Evolutionary conservation across 768 basidiomycete genomes (phyloP), one percentile per base, ranked within the genome.

Genomic region (Krasilnikovozyma curviuscula): DNA sequence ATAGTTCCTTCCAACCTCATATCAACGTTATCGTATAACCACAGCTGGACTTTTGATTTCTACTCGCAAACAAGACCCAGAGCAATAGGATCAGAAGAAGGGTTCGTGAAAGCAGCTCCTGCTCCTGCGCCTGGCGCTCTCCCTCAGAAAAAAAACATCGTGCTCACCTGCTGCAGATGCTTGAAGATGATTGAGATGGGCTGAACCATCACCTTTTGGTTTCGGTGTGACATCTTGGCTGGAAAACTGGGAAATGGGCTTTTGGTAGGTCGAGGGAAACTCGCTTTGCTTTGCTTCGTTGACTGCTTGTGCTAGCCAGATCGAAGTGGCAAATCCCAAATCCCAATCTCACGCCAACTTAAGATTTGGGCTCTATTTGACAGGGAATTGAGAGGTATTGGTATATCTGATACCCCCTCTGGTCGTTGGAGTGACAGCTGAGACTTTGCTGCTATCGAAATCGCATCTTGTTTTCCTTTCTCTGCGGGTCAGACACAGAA

Each of bases 151-250:
- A 4, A 46, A n/a, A 41, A 41, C 23, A 23, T 7, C 12, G 35
- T 7, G 16, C 63, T 41, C 40, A 79, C 84, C 68, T 82, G 78
- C 63, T 91, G 88, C 27, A 93, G 72, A 68, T 91, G 84, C 78
- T 91, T 89, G 74, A 93, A 93, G 67, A 93, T 93, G 54, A 91
- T 82, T 70, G 91, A 91, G 78, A 93, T 93, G 77, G 88, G 88
- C 68, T 95, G 91, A 53, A 95, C 91, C 85, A 95, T 86, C 73
- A 95, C 89, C 63, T 86, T 82, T 63, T 86, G 81, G 63, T 85
- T 83, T 61, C 86, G 81, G 59, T 76, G 77, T 29, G 83, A 85
- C 88, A 95, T 95, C 64, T 60, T 77, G 68, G 31, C 34, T 34
- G 28, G 39, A 49, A 38, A 31, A 7, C 12, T 18, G 7, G 33